phyloP scores from a whole-genome alignment of 768 basidiomycete genomes.

The Suillus luteus region DNA sequence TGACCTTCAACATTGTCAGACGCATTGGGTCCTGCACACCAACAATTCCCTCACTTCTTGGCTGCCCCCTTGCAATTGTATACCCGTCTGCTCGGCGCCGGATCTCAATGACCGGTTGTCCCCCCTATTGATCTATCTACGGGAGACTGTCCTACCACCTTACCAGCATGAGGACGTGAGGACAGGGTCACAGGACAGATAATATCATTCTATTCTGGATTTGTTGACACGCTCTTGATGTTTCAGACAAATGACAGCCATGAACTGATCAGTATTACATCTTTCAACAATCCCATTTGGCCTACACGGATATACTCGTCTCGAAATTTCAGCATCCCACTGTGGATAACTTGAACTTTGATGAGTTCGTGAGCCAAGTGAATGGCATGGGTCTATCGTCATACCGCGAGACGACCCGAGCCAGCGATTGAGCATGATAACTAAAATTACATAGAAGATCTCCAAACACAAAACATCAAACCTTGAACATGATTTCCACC shows the following conservation, averaged over 20 bases:
- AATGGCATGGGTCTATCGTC: background rate
- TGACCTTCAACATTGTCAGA: background rate
- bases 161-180: background rate
- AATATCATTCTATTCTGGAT: background rate
- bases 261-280: background rate
- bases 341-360: background rate
- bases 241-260: background rate
- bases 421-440: background rate
- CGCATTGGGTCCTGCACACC: background rate
- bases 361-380: background rate
- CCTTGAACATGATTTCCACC: slow-evolving; percentile 1
- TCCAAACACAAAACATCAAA: background rate
- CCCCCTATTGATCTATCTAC: background rate
- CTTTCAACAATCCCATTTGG: background rate
- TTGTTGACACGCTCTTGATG: background rate
- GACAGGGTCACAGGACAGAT: background rate
- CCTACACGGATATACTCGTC: no score
- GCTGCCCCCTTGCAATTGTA: background rate
- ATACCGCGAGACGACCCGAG: background rate
- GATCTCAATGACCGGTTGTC: background rate
- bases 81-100: background rate
- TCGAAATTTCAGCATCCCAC: background rate
- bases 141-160: background rate
- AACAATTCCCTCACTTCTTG: background rate
- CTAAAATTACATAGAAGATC: slow-evolving; percentile 2